A percentile compares a stretch with the other conserved stretches of the same genome.
Evolutionary conservation across 257 asterid species (phyloP).

Genomic region (Salvia miltiorrhiza): DNA sequence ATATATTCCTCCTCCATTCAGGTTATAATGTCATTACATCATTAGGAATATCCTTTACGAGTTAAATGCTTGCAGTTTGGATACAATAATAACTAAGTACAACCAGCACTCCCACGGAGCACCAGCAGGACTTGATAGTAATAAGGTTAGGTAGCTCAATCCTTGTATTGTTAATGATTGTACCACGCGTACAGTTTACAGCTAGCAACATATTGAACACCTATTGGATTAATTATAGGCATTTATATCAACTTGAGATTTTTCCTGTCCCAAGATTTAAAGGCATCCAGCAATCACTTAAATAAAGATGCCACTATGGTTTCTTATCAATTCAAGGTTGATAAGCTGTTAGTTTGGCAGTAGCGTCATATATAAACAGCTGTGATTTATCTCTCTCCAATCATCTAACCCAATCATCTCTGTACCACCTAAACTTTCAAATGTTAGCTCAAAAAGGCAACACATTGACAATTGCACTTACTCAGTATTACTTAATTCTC

Average conservation of each 20-base stretch:
- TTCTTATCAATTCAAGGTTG: neutral
- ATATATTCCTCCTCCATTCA: neutral
- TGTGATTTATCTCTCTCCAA: neutral
- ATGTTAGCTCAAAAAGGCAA: neutral
- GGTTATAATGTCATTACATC: neutral
- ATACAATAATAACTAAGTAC: neutral
- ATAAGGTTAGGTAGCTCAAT: neutral
- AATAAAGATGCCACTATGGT: neutral
- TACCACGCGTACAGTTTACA: neutral
- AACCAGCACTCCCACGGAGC: neutral
- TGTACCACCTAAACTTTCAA: neutral
- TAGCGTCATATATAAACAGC: neutral
- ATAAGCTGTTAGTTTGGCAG: neutral
- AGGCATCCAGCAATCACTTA: neutral
- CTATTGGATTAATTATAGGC: neutral
- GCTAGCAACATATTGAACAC: neutral
- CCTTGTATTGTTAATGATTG: neutral
- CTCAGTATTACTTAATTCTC: neutral
- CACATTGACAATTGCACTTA: slow-evolving; percentile 3
- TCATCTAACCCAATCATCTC: neutral
- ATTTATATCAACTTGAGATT: neutral
- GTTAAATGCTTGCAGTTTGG: neutral
- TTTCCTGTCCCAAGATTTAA: neutral
- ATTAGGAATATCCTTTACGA: neutral
- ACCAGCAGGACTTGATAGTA: neutral